Evolutionary conservation across 257 asterid species (phyloP), one percentile per base, ranked within the genome.

Genomic region (Nemophila menziesii): DNA sequence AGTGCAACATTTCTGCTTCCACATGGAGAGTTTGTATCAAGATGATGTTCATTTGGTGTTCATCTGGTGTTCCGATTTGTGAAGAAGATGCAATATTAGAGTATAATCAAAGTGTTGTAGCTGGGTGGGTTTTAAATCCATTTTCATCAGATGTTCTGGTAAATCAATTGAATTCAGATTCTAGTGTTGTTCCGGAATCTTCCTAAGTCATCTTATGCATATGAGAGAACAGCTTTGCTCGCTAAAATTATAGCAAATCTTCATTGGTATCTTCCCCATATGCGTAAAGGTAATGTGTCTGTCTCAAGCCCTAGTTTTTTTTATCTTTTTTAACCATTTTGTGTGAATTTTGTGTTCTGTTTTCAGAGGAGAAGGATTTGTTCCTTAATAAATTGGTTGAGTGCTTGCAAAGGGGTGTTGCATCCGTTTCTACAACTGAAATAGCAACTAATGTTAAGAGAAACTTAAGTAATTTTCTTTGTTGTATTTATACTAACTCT

Each of bases 161-260:
- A 17, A 41, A 44, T 49, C 33, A 37, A 19, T 42, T 39, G 40
- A 54, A 36, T 52, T 20, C 55, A 39, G 74, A 56, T 26, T 56
- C 61, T 20, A 43, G 56, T 27, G 53, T 63, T 39, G 39, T 60
- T 49, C 73, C 64, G 54, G 71, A 82, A 80, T 61, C 58, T 70
- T 55, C 79, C 90, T 44, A 75, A 69, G 41, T 76, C 74, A 60
- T 73, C 94, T 36, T 90, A 79, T 64, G 89, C 94, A 23, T 92
- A 85, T 59, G 86, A 74, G 61, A 77, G 94, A 66, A 77, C 96
- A 57, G 86, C 99, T 13, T 64, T 90, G 45, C 64, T 90, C 75
- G 85, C 81, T 47, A 90, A 90, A 81, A 79, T 86, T 61, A 74
- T 90, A 19, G 99, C 99, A 59, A 90, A 90, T 63, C 96, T 90